Percentiles rank a stretch among this genome's conserved stretches.
Conservation (phyloP, 1,284 basidiomycete species). For the Mycosarcoma mackinlayi region DNA sequence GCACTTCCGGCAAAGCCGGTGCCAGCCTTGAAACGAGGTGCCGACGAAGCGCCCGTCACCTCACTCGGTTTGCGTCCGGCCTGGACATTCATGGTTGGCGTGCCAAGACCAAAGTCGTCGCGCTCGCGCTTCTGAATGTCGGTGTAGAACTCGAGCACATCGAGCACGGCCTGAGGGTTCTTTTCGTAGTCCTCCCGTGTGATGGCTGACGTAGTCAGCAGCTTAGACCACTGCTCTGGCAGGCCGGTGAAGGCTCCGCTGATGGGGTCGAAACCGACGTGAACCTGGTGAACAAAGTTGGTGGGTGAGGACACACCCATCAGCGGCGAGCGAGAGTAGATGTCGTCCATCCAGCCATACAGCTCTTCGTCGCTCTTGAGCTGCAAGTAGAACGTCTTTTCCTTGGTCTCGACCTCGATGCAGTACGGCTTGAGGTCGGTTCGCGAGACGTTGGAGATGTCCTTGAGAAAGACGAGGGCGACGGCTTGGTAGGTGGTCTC, state of each 20-base stretch:
- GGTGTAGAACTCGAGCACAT: conserved; percentile 98
- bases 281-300: conserved; percentile 97
- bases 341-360: conserved; percentile 95
- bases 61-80: conserved; percentile 55
- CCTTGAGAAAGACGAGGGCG: conserved; percentile 77
- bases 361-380: conserved; percentile 94
- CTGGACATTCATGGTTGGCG: conserved; percentile 65
- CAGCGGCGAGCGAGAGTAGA: conserved; percentile 89
- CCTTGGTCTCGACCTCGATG: conserved; percentile 79
- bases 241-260: conserved; percentile 94
- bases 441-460: conserved; percentile 87
- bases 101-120: conserved; percentile 74
- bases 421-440: conserved; percentile 94
- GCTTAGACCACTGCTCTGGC: conserved; percentile 95
- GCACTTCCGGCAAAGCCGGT: conserved; percentile 53
- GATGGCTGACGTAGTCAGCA: conserved; percentile 94
- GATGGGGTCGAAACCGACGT: conserved; percentile 95
- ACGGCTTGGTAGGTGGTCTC: conserved; percentile 79
- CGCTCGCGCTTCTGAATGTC: conserved; percentile 93
- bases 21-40: conserved; percentile 51
- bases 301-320: conserved; percentile 94
- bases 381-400: conserved; percentile 80
- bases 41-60: conserved; percentile 30
- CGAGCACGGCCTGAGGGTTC: conserved; percentile 95
- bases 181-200: conserved; percentile 97